These are phyloP conservation scores for Trichoderma reesei DNA, from an alignment of 495 filamentous ascomycete genomes.

Conservation along the genomic window DNA sequence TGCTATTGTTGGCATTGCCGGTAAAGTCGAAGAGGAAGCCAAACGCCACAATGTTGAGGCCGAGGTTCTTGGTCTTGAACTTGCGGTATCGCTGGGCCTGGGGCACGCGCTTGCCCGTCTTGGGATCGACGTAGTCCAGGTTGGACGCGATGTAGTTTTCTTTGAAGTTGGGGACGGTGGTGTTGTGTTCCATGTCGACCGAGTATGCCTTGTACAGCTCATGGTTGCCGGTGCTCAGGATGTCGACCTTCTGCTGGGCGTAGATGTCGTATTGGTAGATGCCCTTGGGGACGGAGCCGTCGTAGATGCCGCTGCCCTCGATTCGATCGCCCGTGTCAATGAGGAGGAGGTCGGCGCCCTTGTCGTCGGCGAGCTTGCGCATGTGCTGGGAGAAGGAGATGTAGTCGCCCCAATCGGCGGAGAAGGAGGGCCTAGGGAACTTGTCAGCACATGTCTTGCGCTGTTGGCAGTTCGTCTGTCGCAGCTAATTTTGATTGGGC, in stretches of 20 bases:
- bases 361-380: conserved; percentile 62
- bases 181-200: conserved; percentile 62
- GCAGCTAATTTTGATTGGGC: too few relatives aligned
- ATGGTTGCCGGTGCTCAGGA: conserved; percentile 87
- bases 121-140: conserved; percentile 73
- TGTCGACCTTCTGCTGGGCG: conserved; percentile 69
- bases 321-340: conserved; percentile 91
- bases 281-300: conserved; percentile 78
- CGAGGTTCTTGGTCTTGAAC: conserved; percentile 81
- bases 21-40: conserved; percentile 93
- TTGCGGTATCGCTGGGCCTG: conserved; percentile 75
- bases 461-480: background rate
- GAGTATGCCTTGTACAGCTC: conserved; percentile 80
- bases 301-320: conserved; percentile 95
- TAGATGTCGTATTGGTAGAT: conserved; percentile 80
- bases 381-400: conserved; percentile 83
- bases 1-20: conserved; percentile 78
- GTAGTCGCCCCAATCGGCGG: conserved; percentile 96
- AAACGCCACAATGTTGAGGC: conserved; percentile 74
- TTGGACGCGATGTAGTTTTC: conserved; percentile 80
- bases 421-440: conserved; percentile 65
- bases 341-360: conserved; percentile 73
- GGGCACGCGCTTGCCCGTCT: conserved; percentile 57
- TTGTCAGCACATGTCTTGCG: conserved; percentile 17
- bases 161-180: conserved; percentile 69